These are phyloP conservation scores for Pyrenochaeta sp. DNA, from an alignment of 2,329 filamentous ascomycete genomes.

Conservation along the genomic window DNA sequence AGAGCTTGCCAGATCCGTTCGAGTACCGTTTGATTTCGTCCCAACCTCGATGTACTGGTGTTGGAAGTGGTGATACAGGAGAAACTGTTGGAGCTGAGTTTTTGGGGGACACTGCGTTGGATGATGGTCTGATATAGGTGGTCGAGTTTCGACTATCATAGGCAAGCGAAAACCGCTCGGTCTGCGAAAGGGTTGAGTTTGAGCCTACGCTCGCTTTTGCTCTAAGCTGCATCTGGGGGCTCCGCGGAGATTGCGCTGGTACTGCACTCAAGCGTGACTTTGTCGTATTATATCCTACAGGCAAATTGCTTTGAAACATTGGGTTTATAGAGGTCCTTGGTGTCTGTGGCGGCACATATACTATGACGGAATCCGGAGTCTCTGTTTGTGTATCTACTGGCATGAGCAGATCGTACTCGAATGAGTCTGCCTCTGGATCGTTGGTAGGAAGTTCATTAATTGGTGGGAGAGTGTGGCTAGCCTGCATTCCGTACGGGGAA, in stretches of 20 bases:
- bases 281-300: background rate
- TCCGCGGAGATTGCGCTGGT: background rate
- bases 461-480: conserved; percentile 11
- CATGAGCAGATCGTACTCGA: conserved; percentile 41
- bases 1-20: conserved; percentile 2
- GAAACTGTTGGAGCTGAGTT: conserved; percentile 1
- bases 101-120: background rate
- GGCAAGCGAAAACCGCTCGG: conserved; percentile 3
- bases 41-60: conserved; percentile 33
- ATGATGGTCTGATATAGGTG: background rate
- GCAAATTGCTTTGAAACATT: background rate
- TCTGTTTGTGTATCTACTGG: conserved; percentile 38
- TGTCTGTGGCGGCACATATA: conserved; percentile 33
- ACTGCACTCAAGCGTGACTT: background rate
- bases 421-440: conserved; percentile 33
- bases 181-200: background rate
- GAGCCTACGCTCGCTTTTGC: background rate
- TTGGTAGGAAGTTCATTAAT: conserved; percentile 17
- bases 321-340: conserved; percentile 21
- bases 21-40: conserved; percentile 38
- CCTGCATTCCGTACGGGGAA: conserved; percentile 28
- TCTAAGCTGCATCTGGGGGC: background rate
- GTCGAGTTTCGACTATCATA: conserved; percentile 1
- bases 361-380: conserved; percentile 37
- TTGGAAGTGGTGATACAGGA: background rate